Evolutionary conservation across 257 asterid species (phyloP).

Genomic region (Solanum tarijense): DNA sequence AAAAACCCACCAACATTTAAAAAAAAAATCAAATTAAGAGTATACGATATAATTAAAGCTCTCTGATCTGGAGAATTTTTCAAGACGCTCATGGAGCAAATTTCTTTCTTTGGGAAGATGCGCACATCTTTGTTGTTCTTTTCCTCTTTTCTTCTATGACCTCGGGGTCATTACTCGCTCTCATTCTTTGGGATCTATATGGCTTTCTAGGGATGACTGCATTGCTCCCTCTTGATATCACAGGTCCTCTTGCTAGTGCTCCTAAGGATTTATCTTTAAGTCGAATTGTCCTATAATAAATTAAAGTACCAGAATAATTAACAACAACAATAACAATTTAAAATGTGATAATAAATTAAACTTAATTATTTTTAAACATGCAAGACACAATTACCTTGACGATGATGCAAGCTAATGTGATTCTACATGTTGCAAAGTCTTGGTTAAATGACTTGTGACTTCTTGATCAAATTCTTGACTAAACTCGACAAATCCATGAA

Average conservation of each 20-base stretch:
- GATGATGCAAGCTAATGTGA: neutral
- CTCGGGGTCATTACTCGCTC: neutral
- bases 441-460: neutral
- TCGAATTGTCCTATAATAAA: neutral
- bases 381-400: neutral
- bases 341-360: neutral
- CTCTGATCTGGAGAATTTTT: neutral
- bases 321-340: neutral
- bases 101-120: neutral
- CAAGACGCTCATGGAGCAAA: neutral
- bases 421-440: neutral
- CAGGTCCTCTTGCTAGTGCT: neutral
- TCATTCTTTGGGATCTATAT: neutral
- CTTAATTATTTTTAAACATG: neutral
- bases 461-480: neutral
- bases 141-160: neutral
- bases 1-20: neutral
- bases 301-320: neutral
- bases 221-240: neutral
- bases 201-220: neutral
- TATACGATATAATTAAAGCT: neutral
- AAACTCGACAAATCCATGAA: neutral
- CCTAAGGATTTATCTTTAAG: neutral
- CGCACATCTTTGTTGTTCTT: neutral
- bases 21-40: no score